Evolutionary conservation across 2,329 filamentous ascomycete species (phyloP), one percentile per base, ranked within the genome.

Genomic region (Aspergillus viridinutans): DNA sequence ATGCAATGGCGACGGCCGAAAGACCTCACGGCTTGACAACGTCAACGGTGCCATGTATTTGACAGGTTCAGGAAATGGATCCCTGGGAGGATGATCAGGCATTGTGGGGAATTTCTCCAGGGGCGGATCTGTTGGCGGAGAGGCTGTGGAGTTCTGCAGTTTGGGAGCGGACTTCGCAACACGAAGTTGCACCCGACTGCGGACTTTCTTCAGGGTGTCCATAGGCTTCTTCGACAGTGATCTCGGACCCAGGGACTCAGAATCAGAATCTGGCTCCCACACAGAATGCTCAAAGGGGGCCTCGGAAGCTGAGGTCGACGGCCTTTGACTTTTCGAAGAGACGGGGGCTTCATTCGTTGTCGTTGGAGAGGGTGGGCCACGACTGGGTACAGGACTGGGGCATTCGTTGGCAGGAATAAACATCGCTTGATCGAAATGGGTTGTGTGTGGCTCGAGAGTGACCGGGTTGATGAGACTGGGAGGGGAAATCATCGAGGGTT

Each of bases 261-360:
- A 67, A 20, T 75, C 73, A 0, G 73, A 75, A 49, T 75, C 73
- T 0, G 73, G 74, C 49, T 75, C 73, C 73, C 73, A 75, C 0
- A 75, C 71, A 0, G 73, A 75, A 20, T 74, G 73, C 54, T 75
- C 73, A 23, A 64, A 67, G 51, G 68, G 60, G 5, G 63, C 65
- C 25, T 74, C 72, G 6, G 70, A 69, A 0, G 68, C 64, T 1
- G 72, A 73, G 2, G 66, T 74, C 0, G 70, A 73, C 1, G 72
- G 69, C 4, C 72, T 55, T 12, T 72, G 67, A 55, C 67, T 68
- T 1, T 35, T 50, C 6, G 67, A 70, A 28, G 63, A 63, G n/a
- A 59, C 60, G 2, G 67, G 71, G 52, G 60, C 64, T 26, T 68
- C 66, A 7, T 67, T 64, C 2, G 70, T 67, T 40, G 72, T 67